Percentiles rank a stretch among this genome's conserved stretches.
Evolutionary conservation across 2,329 filamentous ascomycete genomes (phyloP).

Genomic region (Penicillium brevicompactum): DNA sequence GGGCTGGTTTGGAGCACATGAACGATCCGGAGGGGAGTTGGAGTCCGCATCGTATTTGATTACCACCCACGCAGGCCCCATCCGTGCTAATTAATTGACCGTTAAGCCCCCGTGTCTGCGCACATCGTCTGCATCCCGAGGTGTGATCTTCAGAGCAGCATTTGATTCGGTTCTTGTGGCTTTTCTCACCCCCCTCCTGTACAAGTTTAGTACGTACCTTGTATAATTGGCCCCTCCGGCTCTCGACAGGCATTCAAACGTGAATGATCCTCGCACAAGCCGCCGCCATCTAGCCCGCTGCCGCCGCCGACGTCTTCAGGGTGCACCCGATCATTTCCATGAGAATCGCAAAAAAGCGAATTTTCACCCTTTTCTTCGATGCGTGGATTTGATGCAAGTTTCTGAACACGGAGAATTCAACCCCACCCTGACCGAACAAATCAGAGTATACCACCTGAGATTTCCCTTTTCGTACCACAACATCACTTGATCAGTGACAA

Average conservation of each 20-base stretch:
- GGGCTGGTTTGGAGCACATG: slow-evolving; percentile 8
- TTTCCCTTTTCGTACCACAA: slow-evolving; percentile 14
- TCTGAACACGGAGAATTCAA: slow-evolving; percentile 15
- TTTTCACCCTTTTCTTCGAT: slow-evolving; percentile 15
- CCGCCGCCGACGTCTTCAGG: slow-evolving; percentile 20
- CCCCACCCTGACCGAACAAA: slow-evolving; percentile 19
- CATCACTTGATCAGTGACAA: slow-evolving; percentile 18
- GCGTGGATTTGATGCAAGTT: slow-evolving; percentile 13
- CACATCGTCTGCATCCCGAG: slow-evolving; percentile 1
- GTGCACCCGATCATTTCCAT: slow-evolving; percentile 30
- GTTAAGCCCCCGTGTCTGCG: slow-evolving; percentile 5
- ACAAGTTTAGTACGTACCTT: slow-evolving; percentile 30
- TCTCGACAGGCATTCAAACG: slow-evolving; percentile 25
- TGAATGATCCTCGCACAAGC: slow-evolving; percentile 24
- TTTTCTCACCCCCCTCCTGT: slow-evolving; percentile 14
- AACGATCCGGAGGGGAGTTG: slow-evolving; percentile 11
- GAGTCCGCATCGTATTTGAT: slow-evolving; percentile 15
- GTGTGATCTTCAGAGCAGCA: slow-evolving; percentile 1
- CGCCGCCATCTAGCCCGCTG: slow-evolving; percentile 24
- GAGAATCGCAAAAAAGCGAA: slow-evolving; percentile 23
- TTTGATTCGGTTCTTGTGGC: slow-evolving; percentile 15
- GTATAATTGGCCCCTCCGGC: slow-evolving; percentile 29
- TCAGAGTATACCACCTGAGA: slow-evolving; percentile 12
- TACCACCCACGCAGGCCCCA: slow-evolving; percentile 9
- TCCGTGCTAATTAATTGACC: slow-evolving; percentile 4